These are phyloP conservation scores for Blastomyces percursus DNA, from an alignment of 2,329 filamentous ascomycete species.

Conservation along the genomic window DNA sequence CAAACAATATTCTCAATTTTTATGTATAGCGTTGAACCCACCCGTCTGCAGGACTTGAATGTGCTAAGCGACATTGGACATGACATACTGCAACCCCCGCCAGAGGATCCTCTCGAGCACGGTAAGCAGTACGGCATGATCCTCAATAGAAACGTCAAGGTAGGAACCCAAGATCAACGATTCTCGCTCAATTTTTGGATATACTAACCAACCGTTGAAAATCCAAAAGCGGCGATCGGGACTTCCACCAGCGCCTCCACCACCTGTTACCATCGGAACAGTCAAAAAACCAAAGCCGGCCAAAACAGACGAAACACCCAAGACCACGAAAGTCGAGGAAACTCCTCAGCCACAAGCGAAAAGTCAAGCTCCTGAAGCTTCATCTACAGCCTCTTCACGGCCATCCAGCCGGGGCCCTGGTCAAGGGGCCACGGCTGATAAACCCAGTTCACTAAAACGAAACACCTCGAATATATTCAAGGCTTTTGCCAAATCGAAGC, in stretches of 20 bases:
- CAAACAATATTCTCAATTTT: slow-evolving; percentile 68
- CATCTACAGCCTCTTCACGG: background rate
- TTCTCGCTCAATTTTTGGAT: background rate
- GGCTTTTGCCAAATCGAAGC: slow-evolving; percentile 62
- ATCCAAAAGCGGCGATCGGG: slow-evolving; percentile 37
- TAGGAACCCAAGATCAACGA: slow-evolving; percentile 16
- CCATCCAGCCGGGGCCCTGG: slow-evolving; percentile 12
- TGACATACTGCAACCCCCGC: slow-evolving; percentile 47
- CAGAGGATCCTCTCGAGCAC: slow-evolving; percentile 49
- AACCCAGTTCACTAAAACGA: slow-evolving; percentile 43
- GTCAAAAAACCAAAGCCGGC: slow-evolving; percentile 21
- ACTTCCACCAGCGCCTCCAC: slow-evolving; percentile 30
- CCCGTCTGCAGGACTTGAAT: slow-evolving; percentile 60
- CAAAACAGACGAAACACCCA: slow-evolving; percentile 20
- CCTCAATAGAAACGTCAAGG: slow-evolving; percentile 57
- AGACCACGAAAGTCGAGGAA: slow-evolving; percentile 26
- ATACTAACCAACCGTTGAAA: slow-evolving; percentile 2
- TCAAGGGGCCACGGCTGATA: slow-evolving; percentile 28
- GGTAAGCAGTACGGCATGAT: slow-evolving; percentile 62
- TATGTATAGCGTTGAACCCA: slow-evolving; percentile 71
- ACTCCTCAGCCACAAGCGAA: background rate
- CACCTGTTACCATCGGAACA: slow-evolving; percentile 22
- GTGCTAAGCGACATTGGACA: slow-evolving; percentile 58
- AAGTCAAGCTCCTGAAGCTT: background rate
- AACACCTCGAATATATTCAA: slow-evolving; percentile 59